phyloP scores from a whole-genome alignment of 2,329 filamentous ascomycete genomes.

The Scedosporium apiospermum region DNA sequence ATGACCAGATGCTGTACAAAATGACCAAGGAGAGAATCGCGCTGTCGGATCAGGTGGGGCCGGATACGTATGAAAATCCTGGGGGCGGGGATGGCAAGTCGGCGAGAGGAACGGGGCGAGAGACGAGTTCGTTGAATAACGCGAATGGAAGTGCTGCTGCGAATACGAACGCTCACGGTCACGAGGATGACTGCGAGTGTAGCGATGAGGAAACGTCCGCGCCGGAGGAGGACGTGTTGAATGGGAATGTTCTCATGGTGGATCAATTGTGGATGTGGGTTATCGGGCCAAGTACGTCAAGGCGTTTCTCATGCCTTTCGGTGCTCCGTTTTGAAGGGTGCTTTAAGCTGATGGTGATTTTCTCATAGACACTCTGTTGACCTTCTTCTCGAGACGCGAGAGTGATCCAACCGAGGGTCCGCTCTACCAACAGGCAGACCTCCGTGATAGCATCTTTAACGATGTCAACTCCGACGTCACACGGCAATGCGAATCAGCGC shows the following conservation, averaged over 20 bases:
- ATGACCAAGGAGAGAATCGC: constrained; percentile 38
- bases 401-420: constrained; percentile 45
- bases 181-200: constrained; percentile 10
- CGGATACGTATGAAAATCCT: constrained; percentile 4
- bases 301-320: not conserved
- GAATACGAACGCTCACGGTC: not conserved
- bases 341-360: not conserved
- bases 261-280: constrained; percentile 57
- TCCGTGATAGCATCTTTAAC: constrained; percentile 55
- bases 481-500: constrained; percentile 49
- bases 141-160: too few relatives aligned
- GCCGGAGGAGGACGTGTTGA: constrained; percentile 26
- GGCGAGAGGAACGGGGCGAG: constrained; percentile 8
- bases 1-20: constrained; percentile 61
- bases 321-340: accelerated
- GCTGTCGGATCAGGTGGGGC: constrained; percentile 5
- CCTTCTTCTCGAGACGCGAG: constrained; percentile 46
- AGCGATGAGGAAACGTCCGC: constrained; percentile 23
- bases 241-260: constrained; percentile 56
- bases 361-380: constrained; percentile 35
- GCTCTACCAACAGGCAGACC: constrained; percentile 49
- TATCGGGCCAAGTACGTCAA: constrained; percentile 38
- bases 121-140: constrained; percentile 7
- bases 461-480: constrained; percentile 57
- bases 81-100: constrained; percentile 10